These are phyloP conservation scores for Candida multigemmis DNA, from an alignment of 805 yeast genomes.

Conservation along the genomic window DNA sequence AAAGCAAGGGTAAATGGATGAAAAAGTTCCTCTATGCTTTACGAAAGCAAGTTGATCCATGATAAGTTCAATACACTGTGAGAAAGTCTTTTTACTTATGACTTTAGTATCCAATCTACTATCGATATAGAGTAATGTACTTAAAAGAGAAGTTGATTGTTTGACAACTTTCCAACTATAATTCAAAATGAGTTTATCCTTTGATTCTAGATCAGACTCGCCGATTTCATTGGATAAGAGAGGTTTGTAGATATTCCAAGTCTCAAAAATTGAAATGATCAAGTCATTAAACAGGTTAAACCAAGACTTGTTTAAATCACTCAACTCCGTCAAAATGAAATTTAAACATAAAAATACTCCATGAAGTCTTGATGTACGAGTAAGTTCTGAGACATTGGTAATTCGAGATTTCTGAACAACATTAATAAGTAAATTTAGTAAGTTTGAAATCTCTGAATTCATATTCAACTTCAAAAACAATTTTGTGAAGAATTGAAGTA, in stretches of 20 bases:
- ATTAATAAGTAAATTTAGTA: too few species aligned
- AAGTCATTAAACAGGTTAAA: too few species aligned
- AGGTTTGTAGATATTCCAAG: constrained; percentile 39
- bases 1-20: constrained; percentile 79
- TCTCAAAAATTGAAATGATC: too few species aligned
- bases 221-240: constrained; percentile 55
- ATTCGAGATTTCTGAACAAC: too few species aligned
- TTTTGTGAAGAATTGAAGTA: constrained; percentile 42
- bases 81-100: constrained; percentile 16
- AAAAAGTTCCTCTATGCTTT: constrained; percentile 87
- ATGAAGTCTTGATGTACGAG: too few species aligned
- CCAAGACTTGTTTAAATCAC: too few species aligned
- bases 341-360: constrained; percentile 61
- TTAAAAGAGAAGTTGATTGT: constrained; percentile 56
- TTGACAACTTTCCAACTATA: constrained; percentile 80
- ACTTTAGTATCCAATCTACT: constrained; percentile 1
- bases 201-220: constrained; percentile 25
- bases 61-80: constrained; percentile 42
- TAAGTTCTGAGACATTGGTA: too few species aligned
- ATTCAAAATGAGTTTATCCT: constrained; percentile 44
- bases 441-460: constrained; percentile 7
- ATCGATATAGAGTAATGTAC: constrained; percentile 26
- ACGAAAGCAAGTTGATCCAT: constrained; percentile 63
- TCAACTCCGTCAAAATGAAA: constrained; percentile 23
- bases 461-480: constrained; percentile 15